Evolutionary conservation across 768 basidiomycete genomes (phyloP).

Genomic region (Lyophyllum shimeji): DNA sequence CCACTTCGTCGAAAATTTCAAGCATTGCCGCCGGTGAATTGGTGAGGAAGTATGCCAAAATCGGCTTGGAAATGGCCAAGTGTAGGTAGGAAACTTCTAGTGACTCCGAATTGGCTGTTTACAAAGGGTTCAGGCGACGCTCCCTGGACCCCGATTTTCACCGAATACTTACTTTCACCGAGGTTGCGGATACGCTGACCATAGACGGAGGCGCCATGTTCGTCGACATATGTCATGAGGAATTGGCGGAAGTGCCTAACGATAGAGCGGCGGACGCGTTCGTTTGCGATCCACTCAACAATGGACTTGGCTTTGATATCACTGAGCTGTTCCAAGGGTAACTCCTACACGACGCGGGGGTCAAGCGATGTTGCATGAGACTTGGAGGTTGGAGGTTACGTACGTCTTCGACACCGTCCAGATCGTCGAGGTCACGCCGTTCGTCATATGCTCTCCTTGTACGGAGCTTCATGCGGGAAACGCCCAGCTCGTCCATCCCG

Average conservation of each 20-base stretch:
- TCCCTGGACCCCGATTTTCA: background rate
- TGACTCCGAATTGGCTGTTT: slow-evolving; percentile 90
- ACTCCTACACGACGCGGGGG: slow-evolving; percentile 55
- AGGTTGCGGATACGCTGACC: slow-evolving; percentile 91
- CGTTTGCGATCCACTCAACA: slow-evolving; percentile 95
- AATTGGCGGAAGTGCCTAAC: slow-evolving; percentile 93
- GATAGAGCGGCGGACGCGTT: slow-evolving; percentile 87
- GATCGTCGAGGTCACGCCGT: slow-evolving; percentile 84
- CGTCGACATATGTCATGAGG: slow-evolving; percentile 94
- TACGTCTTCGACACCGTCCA: slow-evolving; percentile 87
- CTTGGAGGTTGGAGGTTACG: slow-evolving; percentile 27
- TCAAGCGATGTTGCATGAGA: background rate
- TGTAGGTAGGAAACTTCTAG: slow-evolving; percentile 98
- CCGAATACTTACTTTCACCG: slow-evolving; percentile 76
- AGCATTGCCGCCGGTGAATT: slow-evolving; percentile 95
- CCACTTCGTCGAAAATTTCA: slow-evolving; percentile 92
- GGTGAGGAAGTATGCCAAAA: slow-evolving; percentile 95
- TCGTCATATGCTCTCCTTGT: slow-evolving; percentile 95
- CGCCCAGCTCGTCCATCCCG: slow-evolving; percentile 61
- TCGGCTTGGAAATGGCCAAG: slow-evolving; percentile 87
- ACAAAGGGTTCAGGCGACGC: slow-evolving; percentile 11
- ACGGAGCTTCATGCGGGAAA: slow-evolving; percentile 75
- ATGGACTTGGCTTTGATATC: slow-evolving; percentile 98
- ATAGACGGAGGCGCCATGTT: slow-evolving; percentile 88
- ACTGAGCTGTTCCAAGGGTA: slow-evolving; percentile 92